Evolutionary conservation across 371 early-diverging fungal genomes (phyloP), one percentile per base, ranked within the genome.

Genomic region (Mucor racemosus): DNA sequence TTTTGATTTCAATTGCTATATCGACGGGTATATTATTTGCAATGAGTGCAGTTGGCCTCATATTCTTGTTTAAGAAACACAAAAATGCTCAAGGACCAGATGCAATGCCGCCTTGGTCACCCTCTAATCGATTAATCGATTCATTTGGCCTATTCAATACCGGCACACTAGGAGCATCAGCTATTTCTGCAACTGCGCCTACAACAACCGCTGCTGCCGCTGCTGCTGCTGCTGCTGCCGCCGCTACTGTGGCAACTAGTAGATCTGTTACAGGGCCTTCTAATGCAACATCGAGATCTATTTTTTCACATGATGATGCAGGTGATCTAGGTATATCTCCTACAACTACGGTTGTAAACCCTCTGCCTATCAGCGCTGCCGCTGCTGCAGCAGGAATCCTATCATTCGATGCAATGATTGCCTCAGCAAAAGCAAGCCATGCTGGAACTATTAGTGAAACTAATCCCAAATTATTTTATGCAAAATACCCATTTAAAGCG

Each of bases 1-100:
- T 93, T 40, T 74, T 92, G 11, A 88, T 92, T 44, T 87, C 93
- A n/a, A 78, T 90, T 31, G 92, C 87, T n/a, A 87, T 91, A 36
- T 90, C 93, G 4, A 77, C 90, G 17, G 88, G 82, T 7, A 69
- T 93, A 7, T 84, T 91, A 14, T 84, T 90, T 67, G 66, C 88
- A 5, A 79, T 91, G 56, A 88, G 91, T 3, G 73, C 66, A 0
- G 31, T 68, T 4, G 82, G 74, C 0, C 69, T 92, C 15, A 19
- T 77, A 5, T 75, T 73, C 7, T 36, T 82, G 39, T 74, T 69
- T 58, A 57, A 40, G 39, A 26, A 76, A 15, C 66, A 74, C 10
- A 55, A 64, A 26, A 58, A 54, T 19, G 46, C 63, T 8, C 64
- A 66, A 58, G 65, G 63, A 0, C 76, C 80, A 13, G 72, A 80